phyloP scores from a whole-genome alignment of 768 basidiomycete genomes.

The Suillus alpinus region DNA sequence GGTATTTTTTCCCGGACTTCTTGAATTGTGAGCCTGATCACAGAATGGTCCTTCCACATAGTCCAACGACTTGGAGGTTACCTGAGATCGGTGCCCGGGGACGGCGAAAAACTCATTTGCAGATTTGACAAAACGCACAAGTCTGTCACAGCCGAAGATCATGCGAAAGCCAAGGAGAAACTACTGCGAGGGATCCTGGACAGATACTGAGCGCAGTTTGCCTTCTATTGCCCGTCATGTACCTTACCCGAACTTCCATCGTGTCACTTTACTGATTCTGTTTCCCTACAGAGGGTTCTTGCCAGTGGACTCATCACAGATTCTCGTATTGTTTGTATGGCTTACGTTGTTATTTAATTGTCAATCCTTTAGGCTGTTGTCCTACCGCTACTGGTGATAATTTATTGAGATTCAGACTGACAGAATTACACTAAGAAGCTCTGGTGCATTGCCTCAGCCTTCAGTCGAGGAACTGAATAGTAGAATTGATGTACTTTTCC shows the following conservation, averaged over 20 bases:
- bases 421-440: not conserved
- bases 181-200: conserved; percentile 33
- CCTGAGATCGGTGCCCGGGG: conserved; percentile 45
- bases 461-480: not conserved
- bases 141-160: conserved; percentile 31
- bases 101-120: conserved; percentile 50
- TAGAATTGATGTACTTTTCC: not conserved
- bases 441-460: not conserved
- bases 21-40: conserved; percentile 3
- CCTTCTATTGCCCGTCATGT: not conserved
- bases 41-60: conserved; percentile 21
- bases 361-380: not conserved
- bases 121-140: conserved; percentile 54
- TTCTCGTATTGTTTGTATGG: not conserved
- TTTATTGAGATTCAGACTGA: not conserved
- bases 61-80: conserved; percentile 42
- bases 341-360: not conserved
- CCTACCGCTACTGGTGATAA: not conserved
- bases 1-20: conserved; percentile 35
- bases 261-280: not conserved
- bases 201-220: conserved; percentile 21
- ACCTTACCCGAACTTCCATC: not conserved
- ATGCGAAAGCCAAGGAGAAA: conserved; percentile 32
- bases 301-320: not conserved
- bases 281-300: not conserved